phyloP scores from a whole-genome alignment of 116 monocot genomes.

The Phalaenopsis hybrid region DNA sequence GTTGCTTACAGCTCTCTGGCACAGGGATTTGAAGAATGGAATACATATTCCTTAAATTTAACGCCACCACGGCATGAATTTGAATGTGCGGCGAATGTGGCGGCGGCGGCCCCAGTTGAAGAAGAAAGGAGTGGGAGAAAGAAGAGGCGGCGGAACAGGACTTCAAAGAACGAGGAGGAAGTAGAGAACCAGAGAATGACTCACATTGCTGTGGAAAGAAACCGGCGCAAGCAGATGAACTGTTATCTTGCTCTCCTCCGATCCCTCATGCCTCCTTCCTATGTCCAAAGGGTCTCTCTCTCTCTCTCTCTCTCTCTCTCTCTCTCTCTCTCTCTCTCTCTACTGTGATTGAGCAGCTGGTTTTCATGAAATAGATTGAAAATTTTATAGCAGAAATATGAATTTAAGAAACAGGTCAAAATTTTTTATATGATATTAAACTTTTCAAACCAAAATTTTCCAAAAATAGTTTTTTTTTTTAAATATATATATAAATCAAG shows the following conservation, averaged over 20 bases:
- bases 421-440: too few species aligned
- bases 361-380: too few species aligned
- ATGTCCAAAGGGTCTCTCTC: slow-evolving; percentile 55
- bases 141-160: slow-evolving; percentile 36
- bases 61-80: neutral
- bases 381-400: too few species aligned
- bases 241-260: slow-evolving; percentile 53
- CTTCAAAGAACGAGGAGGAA: slow-evolving; percentile 57
- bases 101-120: neutral
- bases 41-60: neutral
- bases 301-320: slow-evolving; percentile 1
- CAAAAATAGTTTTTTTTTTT: too few species aligned
- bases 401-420: too few species aligned
- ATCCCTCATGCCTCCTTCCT: slow-evolving; percentile 64
- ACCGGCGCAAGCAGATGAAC: slow-evolving; percentile 75
- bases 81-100: neutral
- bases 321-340: neutral
- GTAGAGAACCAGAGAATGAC: slow-evolving; percentile 68
- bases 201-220: slow-evolving; percentile 81
- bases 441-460: too few species aligned
- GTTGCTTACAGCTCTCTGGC: neutral
- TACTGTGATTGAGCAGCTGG: neutral
- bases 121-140: slow-evolving; percentile 10
- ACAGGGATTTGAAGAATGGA: neutral
- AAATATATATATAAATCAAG: too few species aligned